Evolutionary conservation across 768 basidiomycete genomes (phyloP).

Genomic region (Leccinum longicurvipes): DNA sequence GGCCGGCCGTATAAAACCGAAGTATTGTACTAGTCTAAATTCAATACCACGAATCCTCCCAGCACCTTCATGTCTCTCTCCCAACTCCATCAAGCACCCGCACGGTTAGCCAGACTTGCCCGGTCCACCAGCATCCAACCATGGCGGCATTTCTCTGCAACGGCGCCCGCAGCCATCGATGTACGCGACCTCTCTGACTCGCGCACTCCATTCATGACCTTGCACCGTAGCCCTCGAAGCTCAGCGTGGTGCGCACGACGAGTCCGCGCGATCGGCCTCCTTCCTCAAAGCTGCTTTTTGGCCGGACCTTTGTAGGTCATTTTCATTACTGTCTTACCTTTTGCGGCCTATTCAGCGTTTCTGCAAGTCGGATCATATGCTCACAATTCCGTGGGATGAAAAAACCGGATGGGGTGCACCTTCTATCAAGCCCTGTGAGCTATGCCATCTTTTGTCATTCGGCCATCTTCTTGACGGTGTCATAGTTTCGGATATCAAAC

Average conservation of each 20-base stretch:
- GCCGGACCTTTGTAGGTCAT: slow-evolving; percentile 71
- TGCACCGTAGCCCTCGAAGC: slow-evolving; percentile 43
- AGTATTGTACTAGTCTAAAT: background rate
- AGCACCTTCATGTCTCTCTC: slow-evolving; percentile 19
- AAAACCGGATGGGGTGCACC: slow-evolving; percentile 79
- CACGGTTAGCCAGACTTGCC: slow-evolving; percentile 10
- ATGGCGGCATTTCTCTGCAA: slow-evolving; percentile 17
- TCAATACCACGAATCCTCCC: background rate
- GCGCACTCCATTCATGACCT: background rate
- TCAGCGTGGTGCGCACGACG: slow-evolving; percentile 46
- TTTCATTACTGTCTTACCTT: background rate
- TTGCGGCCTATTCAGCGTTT: slow-evolving; percentile 7
- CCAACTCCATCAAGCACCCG: slow-evolving; percentile 8
- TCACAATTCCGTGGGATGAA: slow-evolving; percentile 70
- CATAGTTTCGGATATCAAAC: slow-evolving; percentile 21
- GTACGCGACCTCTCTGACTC: slow-evolving; percentile 26
- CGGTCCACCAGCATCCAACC: background rate
- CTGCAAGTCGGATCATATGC: slow-evolving; percentile 80
- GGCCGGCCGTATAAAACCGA: slow-evolving; percentile 24
- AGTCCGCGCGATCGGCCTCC: slow-evolving; percentile 63
- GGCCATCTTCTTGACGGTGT: slow-evolving; percentile 3
- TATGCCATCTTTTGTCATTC: background rate
- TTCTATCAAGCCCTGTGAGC: slow-evolving; percentile 78
- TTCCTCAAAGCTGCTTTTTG: slow-evolving; percentile 71
- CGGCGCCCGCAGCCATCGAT: slow-evolving; percentile 43